These are phyloP conservation scores for Ogataea allantospora DNA, from an alignment of 805 yeast species.

Conservation along the genomic window DNA sequence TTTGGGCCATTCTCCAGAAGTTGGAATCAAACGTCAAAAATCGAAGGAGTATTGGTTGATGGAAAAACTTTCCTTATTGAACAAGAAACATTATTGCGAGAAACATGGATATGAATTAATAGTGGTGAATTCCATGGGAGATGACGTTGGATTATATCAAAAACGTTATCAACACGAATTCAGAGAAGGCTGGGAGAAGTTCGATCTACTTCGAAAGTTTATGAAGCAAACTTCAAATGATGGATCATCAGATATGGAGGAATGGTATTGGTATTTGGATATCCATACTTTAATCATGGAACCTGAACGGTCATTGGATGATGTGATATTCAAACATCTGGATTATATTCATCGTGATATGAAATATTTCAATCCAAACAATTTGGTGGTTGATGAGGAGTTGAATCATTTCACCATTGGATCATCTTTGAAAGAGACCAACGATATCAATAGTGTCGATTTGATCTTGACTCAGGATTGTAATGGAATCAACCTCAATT, in stretches of 20 bases:
- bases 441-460: slow-evolving; percentile 35
- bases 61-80: slow-evolving; percentile 46
- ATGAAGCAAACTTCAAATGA: slow-evolving; percentile 34
- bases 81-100: slow-evolving; percentile 47
- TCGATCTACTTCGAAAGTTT: slow-evolving; percentile 36
- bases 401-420: slow-evolving; percentile 21
- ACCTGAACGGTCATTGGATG: slow-evolving; percentile 36
- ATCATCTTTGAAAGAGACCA: slow-evolving; percentile 22
- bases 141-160: slow-evolving; percentile 41
- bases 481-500: slow-evolving; percentile 41
- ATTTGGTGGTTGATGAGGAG: slow-evolving; percentile 33
- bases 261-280: slow-evolving; percentile 45
- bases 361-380: slow-evolving; percentile 37
- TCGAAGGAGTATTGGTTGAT: slow-evolving; percentile 43
- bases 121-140: slow-evolving; percentile 30
- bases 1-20: slow-evolving; percentile 40
- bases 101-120: slow-evolving; percentile 48
- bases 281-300: slow-evolving; percentile 41
- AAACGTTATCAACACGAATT: slow-evolving; percentile 49
- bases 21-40: slow-evolving; percentile 41
- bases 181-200: slow-evolving; percentile 47
- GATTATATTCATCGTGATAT: slow-evolving; percentile 34
- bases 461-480: slow-evolving; percentile 41
- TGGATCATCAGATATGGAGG: slow-evolving; percentile 25
- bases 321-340: slow-evolving; percentile 33